These are phyloP conservation scores for Dorcoceras hygrometricum DNA, from an alignment of 257 asterid species.

Conservation along the genomic window DNA sequence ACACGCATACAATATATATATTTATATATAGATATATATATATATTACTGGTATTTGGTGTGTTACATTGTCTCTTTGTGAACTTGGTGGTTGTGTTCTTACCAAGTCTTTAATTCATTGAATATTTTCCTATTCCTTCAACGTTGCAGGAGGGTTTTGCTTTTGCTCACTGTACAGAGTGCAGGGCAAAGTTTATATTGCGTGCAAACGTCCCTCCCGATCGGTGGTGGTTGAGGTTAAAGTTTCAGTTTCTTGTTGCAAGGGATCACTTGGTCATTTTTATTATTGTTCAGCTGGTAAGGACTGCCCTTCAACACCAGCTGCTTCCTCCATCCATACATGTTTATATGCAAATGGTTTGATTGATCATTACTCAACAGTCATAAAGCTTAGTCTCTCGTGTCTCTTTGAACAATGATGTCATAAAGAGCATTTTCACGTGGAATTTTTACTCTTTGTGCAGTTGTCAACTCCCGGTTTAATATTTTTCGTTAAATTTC, in stretches of 20 bases:
- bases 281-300: conserved; percentile 93
- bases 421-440: not conserved
- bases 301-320: conserved; percentile 20
- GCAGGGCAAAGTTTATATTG: conserved; percentile 88
- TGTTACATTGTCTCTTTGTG: not conserved
- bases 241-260: conserved; percentile 94
- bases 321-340: not conserved
- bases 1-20: no score
- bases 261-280: conserved; percentile 94
- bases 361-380: not conserved
- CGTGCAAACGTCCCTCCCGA: conserved; percentile 98
- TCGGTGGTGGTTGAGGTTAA: conserved; percentile 99
- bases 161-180: conserved; percentile 98
- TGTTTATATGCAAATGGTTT: not conserved
- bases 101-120: not conserved
- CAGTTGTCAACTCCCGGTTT: not conserved
- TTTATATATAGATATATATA: no score
- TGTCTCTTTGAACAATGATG: not conserved
- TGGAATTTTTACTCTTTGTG: not conserved
- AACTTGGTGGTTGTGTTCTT: not conserved
- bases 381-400: no score
- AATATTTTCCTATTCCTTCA: conserved; percentile 28
- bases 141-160: conserved; percentile 95
- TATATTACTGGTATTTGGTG: no score
- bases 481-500: not conserved